These are phyloP conservation scores for Larix kaempferi DNA, from an alignment of 75 land plant species.

Conservation along the genomic window DNA sequence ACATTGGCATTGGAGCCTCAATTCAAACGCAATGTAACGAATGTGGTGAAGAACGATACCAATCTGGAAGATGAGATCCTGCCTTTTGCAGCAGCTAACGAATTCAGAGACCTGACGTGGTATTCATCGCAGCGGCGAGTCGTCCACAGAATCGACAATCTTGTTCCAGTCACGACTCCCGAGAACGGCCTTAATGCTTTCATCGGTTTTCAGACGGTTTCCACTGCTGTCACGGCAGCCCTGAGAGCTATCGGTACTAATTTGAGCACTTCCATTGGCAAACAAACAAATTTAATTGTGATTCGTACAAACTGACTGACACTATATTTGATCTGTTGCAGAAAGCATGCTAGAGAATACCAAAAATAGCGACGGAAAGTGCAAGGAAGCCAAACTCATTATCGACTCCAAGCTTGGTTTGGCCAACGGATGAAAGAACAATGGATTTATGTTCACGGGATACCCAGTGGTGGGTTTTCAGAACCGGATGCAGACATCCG, in stretches of 20 bases:
- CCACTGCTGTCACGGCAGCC: slow-evolving; percentile 6
- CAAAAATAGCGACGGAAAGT: slow-evolving; percentile 41
- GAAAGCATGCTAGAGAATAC: slow-evolving; percentile 46
- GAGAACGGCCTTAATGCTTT: slow-evolving; percentile 58
- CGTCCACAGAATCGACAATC: slow-evolving; percentile 51
- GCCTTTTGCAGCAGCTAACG: slow-evolving; percentile 43
- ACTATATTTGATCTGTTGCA: slow-evolving; percentile 1
- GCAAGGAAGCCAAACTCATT: slow-evolving; percentile 21
- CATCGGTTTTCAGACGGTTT: slow-evolving; percentile 46
- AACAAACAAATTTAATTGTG: too few species aligned
- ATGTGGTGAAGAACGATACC: slow-evolving; percentile 22
- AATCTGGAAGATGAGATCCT: slow-evolving; percentile 35
- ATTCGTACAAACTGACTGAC: too few species aligned
- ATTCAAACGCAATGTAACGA: slow-evolving; percentile 55
- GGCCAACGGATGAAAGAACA: slow-evolving; percentile 51
- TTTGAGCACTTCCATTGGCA: too few species aligned
- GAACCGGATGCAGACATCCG: slow-evolving; percentile 50
- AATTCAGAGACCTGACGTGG: slow-evolving; percentile 78
- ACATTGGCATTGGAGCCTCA: slow-evolving; percentile 49
- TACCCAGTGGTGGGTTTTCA: slow-evolving; percentile 73
- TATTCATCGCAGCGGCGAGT: slow-evolving; percentile 54
- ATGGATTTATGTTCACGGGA: slow-evolving; percentile 33
- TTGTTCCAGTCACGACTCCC: slow-evolving; percentile 30
- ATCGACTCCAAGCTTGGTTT: slow-evolving; percentile 7
- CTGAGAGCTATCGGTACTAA: slow-evolving; percentile 33